phyloP scores from a whole-genome alignment of 2,329 filamentous ascomycete genomes.

The Monilinia laxa region DNA sequence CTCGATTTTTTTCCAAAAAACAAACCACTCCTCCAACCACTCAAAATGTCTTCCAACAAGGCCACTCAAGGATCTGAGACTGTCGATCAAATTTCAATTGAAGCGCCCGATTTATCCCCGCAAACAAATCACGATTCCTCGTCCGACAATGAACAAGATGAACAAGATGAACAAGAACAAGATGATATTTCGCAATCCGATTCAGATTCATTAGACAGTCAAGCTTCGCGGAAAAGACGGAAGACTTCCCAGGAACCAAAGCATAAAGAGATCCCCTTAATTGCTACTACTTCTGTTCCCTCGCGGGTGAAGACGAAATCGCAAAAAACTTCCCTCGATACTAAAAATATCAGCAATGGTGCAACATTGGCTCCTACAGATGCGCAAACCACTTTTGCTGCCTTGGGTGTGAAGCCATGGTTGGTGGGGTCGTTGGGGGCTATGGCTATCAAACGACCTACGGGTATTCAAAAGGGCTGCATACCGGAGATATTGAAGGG shows the following conservation, averaged over 20 bases:
- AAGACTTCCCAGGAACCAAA: constrained; percentile 31
- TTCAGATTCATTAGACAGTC: constrained; percentile 40
- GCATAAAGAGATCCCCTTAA: constrained; percentile 28
- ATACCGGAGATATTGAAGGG: constrained; percentile 92
- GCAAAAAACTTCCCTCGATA: constrained; percentile 7
- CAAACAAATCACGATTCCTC: constrained; percentile 19
- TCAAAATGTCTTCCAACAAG: constrained; percentile 17
- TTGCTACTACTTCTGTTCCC: constrained; percentile 33
- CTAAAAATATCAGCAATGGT: constrained; percentile 23
- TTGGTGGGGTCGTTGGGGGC: constrained; percentile 74
- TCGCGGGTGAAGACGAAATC: constrained; percentile 36
- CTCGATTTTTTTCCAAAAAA: not conserved
- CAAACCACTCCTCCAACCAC: not conserved
- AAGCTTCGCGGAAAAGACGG: constrained; percentile 38
- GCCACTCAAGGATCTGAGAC: not conserved
- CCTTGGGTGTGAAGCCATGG: constrained; percentile 78
- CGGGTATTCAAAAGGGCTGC: constrained; percentile 86
- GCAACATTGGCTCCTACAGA: constrained; percentile 53
- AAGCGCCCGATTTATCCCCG: constrained; percentile 14
- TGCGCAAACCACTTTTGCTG: constrained; percentile 65
- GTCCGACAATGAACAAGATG: constrained; percentile 13
- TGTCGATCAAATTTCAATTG: constrained; percentile 17
- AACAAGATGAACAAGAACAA: not conserved
- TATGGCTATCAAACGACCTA: constrained; percentile 84
- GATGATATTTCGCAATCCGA: constrained; percentile 16